Evolutionary conservation across 257 asterid species (phyloP).

Genomic region (Coffea canephora): DNA sequence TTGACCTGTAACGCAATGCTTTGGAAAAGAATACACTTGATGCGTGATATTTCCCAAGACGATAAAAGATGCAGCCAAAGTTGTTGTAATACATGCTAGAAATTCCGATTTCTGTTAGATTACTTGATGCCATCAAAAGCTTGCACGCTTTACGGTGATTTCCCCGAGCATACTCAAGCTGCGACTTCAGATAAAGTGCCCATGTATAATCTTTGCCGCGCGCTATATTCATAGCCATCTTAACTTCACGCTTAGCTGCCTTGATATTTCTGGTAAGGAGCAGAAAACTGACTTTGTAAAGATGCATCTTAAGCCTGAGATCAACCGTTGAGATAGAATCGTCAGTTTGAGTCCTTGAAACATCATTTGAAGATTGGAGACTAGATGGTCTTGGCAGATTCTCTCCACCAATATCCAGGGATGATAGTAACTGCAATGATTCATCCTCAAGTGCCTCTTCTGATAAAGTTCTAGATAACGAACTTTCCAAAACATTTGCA

Average conservation of each 20-base stretch:
- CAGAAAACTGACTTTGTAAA: conserved; percentile 72
- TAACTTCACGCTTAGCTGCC: conserved; percentile 92
- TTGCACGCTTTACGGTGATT: conserved; percentile 78
- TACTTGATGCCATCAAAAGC: conserved; percentile 72
- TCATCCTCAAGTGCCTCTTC: conserved; percentile 89
- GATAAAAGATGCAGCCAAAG: conserved; percentile 81
- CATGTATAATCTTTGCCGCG: conserved; percentile 69
- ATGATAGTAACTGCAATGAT: conserved; percentile 57
- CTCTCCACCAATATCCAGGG: conserved; percentile 52
- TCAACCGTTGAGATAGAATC: conserved; percentile 54
- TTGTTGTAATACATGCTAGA: conserved; percentile 79
- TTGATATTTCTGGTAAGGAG: conserved; percentile 73
- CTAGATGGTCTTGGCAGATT: conserved; percentile 51
- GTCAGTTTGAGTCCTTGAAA: conserved; percentile 51
- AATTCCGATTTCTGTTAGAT: conserved; percentile 51
- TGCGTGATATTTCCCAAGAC: conserved; percentile 68
- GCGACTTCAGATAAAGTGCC: conserved; percentile 86
- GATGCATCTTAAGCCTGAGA: conserved; percentile 71
- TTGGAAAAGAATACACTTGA: conserved; percentile 68
- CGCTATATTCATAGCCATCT: conserved; percentile 86
- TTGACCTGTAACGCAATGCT: conserved; percentile 57
- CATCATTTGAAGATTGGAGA: conserved; percentile 53
- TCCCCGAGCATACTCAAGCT: conserved; percentile 86
- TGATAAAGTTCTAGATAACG: conserved; percentile 60
- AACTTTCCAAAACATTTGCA: conserved; percentile 45